Evolutionary conservation across 768 basidiomycete species (phyloP), one percentile per base, ranked within the genome.

Genomic region (Hirschioporus abietinus): DNA sequence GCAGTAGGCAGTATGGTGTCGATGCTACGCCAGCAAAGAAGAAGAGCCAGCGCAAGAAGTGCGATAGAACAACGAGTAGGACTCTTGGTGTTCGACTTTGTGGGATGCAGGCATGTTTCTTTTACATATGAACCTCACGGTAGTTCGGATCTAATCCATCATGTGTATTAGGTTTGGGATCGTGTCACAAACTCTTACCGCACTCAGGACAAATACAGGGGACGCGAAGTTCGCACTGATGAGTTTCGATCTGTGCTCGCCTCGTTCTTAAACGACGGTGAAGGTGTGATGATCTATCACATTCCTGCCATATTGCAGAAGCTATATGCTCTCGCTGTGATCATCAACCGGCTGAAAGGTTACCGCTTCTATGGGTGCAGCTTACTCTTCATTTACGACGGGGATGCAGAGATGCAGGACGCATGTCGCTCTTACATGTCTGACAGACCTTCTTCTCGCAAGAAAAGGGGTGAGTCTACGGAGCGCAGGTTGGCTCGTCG

Each of bases 301-400:
- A 97, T 99, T 70, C 97, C 97, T 1, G 77, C 86, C 67, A 83
- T 99, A 63, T 85, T 99, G 63, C 90, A 91, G 74, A 97, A 98
- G 79, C 81, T 99, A 20, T 96, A 96, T 74, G 88, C 89, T n/a
- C 86, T 99, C 62, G 96, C 96, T 26, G 86, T 89, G 62, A 97
- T 99, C 78, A 84, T 99, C 72, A 83, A 89, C 74, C 86, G 91
- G 8, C 80, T 99, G 68, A 92, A 90, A 71, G 95, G 97, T n/a
- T 99, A 93, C 79, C 88, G 97, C 63, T 99, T 99, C 78, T 99
- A 99, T 74, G 97, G 97, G 17, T 98, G 96, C 78, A 95, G 92
- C 70, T 86, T 99, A 60, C 87, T 99, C 64, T 86, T 99, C 74
- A 96, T 99, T 74, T 99, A 99, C 76, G 97, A 99, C 74, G 97